phyloP scores from a whole-genome alignment of 257 asterid genomes.

The Plantago ovata region DNA sequence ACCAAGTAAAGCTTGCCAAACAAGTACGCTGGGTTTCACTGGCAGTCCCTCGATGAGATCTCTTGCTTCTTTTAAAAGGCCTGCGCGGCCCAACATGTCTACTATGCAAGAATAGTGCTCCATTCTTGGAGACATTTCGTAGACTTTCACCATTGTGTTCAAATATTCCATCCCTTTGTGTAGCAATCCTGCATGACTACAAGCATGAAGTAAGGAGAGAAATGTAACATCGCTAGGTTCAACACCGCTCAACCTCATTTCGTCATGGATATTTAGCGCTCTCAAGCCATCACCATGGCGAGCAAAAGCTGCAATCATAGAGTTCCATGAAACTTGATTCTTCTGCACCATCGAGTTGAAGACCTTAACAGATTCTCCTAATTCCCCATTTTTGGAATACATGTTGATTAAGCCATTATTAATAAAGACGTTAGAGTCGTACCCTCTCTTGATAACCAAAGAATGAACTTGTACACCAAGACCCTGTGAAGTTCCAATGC shows the following conservation, averaged over 20 bases:
- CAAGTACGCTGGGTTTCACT: conserved; percentile 46
- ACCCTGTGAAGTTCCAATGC: conserved; percentile 44
- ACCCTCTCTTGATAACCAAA: conserved; percentile 56
- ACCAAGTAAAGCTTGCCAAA: conserved; percentile 89
- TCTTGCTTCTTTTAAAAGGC: conserved; percentile 68
- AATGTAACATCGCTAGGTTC: conserved; percentile 72
- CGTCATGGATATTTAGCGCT: conserved; percentile 47
- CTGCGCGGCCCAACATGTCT: conserved; percentile 89
- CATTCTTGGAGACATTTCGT: conserved; percentile 57
- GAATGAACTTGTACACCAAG: conserved; percentile 80
- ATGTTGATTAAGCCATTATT: conserved; percentile 75
- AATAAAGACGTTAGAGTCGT: conserved; percentile 45
- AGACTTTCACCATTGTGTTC: conserved; percentile 45
- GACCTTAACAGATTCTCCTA: conserved; percentile 51
- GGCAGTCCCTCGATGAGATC: conserved; percentile 49
- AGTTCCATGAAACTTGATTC: conserved; percentile 84
- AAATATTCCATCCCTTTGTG: conserved; percentile 68
- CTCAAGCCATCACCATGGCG: conserved; percentile 67
- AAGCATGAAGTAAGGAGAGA: conserved; percentile 78
- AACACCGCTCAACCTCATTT: conserved; percentile 46
- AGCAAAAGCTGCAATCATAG: conserved; percentile 79
- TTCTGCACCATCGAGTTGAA: conserved; percentile 39
- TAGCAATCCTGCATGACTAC: conserved; percentile 70
- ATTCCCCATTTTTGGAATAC: conserved; percentile 79
- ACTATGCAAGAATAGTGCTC: conserved; percentile 82